A percentile compares a stretch with the other conserved stretches of the same genome.
phyloP scores from a whole-genome alignment of 1,284 basidiomycete species.

The Microstroma glucosiphilum region DNA sequence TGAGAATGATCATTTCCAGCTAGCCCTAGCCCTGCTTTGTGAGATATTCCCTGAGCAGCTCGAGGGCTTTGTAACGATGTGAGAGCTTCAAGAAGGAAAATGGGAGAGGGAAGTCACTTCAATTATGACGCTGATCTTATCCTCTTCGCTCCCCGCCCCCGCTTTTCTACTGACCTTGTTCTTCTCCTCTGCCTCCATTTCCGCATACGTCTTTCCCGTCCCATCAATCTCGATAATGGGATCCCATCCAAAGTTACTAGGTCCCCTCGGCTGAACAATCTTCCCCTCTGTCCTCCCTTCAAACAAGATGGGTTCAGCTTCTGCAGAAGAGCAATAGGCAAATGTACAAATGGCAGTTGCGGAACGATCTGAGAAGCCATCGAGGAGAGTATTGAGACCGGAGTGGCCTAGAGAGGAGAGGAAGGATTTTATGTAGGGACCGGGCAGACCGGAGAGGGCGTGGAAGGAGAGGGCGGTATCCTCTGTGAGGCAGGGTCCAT shows the following conservation, averaged over 20 bases:
- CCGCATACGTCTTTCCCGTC: conserved; percentile 74
- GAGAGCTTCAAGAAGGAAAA: conserved; percentile 54
- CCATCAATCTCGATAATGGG: conserved; percentile 71
- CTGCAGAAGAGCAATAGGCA: conserved; percentile 63
- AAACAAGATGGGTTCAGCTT: conserved; percentile 59
- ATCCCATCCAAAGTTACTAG: conserved; percentile 79
- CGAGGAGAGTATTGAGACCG: conserved; percentile 78
- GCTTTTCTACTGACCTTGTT: conserved; percentile 55
- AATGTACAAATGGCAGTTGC: conserved; percentile 93
- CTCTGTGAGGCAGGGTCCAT: conserved; percentile 85
- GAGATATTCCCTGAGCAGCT: conserved; percentile 69
- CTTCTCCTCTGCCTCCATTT: conserved; percentile 80
- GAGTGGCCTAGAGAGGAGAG: conserved; percentile 29
- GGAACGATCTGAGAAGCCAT: conserved; percentile 71
- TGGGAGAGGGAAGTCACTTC: not conserved
- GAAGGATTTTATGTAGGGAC: conserved; percentile 86
- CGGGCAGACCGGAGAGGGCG: conserved; percentile 81
- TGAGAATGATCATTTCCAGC: too few species aligned
- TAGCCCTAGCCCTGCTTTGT: not conserved
- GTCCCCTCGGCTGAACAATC: conserved; percentile 79
- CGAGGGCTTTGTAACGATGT: conserved; percentile 80
- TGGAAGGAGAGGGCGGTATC: conserved; percentile 90
- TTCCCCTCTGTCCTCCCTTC: conserved; percentile 81
- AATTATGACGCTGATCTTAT: not conserved
- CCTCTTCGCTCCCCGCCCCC: not conserved